Evolutionary conservation across 1,284 basidiomycete genomes (phyloP), one percentile per base, ranked within the genome.

Genomic region (Ustilago tritici): DNA sequence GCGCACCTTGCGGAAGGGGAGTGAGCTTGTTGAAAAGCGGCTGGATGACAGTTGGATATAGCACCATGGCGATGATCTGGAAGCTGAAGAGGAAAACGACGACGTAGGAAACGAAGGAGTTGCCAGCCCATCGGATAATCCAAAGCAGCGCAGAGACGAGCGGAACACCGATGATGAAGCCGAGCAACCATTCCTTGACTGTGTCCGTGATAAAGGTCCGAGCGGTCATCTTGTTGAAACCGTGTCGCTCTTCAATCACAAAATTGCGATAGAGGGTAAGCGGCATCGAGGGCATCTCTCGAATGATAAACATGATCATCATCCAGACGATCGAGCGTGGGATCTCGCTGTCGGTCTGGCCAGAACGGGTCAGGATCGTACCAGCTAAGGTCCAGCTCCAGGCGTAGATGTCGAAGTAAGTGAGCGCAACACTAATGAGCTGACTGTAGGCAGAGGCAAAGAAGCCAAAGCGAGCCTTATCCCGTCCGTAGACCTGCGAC

Each of bases 21-120:
- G 94, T 94, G 40, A 98, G 91, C 87, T 94, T 98, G 90, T 98
- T 98, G 90, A 98, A 98, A 47, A 98, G 88, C 0, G 96, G 95
- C 83, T 96, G 95, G 79, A 98, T 97, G 84, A 97, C 89, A 23
- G 92, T 93, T 0, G 84, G 84, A 47, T 85, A 84, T 40, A 84
- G 78, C 14, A 86, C 81, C 65, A 84, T 84, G 67, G 84, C 83
- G 81, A 90, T 88, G 55, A 98, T 88, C 86, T 95, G 94, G 89
- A 97, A 93, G 10, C 88, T 87, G 56, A 81, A 76, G 15, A 85
- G 70, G 66, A 85, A 82, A 32, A 79, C 71, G 52, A 81, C 82
- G 35, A 82, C 79, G 61, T 84, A 85, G 43, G 77, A 69, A n/a
- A 85, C 84, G 53, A 85, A 85, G 9, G 75, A 69, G 50, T 77